These are phyloP conservation scores for Ascodesmis nigricans DNA, from an alignment of 495 filamentous ascomycete genomes.

Conservation along the genomic window DNA sequence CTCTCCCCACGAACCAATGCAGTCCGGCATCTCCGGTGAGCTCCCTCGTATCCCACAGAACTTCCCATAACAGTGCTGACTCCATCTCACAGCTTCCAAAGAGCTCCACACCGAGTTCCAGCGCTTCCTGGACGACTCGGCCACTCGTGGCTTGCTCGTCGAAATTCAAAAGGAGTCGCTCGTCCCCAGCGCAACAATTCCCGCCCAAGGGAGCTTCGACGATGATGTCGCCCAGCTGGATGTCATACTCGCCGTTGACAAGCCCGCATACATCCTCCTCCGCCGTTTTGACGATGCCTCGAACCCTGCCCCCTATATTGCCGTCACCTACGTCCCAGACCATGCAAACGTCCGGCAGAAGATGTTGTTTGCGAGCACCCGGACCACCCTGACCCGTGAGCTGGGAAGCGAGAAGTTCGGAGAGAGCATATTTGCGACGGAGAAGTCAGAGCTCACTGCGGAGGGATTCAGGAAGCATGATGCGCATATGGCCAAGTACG, in stretches of 20 bases:
- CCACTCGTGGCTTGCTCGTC: constrained; percentile 56
- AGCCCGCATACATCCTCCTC: constrained; percentile 67
- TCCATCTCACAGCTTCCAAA: constrained; percentile 39
- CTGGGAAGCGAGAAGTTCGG: constrained; percentile 74
- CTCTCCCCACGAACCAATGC: too few species aligned
- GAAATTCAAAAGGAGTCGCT: constrained; percentile 60
- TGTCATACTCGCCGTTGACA: constrained; percentile 44
- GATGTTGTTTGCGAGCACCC: constrained; percentile 82
- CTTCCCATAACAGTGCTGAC: constrained; percentile 2
- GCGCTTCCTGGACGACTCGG: constrained; percentile 38
- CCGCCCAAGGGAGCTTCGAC: constrained; percentile 35
- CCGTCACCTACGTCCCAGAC: constrained; percentile 78
- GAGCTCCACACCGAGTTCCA: constrained; percentile 73
- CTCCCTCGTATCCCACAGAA: background rate
- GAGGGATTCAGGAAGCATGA: constrained; percentile 62
- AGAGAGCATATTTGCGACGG: constrained; percentile 55
- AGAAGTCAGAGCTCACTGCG: constrained; percentile 43
- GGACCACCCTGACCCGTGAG: constrained; percentile 62
- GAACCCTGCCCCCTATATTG: constrained; percentile 34
- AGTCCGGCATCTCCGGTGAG: constrained; percentile 70
- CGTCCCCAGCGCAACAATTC: constrained; percentile 37
- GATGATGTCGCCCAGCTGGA: constrained; percentile 36
- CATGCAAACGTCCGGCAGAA: constrained; percentile 79
- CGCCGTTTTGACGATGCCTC: constrained; percentile 36
- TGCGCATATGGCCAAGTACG: constrained; percentile 35